Evolutionary conservation across 2,329 filamentous ascomycete genomes (phyloP), one percentile per base, ranked within the genome.

Genomic region (Polytolypa hystricis): DNA sequence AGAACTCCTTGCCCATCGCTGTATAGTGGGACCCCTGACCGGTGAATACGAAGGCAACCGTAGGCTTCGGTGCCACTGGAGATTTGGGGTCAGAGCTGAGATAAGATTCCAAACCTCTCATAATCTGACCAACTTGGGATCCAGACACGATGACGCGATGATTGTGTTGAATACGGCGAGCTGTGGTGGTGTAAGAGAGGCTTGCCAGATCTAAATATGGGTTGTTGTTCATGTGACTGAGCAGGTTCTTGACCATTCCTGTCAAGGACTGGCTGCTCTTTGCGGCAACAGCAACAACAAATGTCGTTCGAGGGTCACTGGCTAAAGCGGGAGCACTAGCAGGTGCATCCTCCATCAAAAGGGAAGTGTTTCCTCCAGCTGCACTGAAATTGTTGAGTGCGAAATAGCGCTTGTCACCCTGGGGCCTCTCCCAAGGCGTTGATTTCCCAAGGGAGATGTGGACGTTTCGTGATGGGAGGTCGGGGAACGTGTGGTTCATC

Each of bases 301-400:
- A 69, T 0, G 60, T 56, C 11, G 50, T 56, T 10, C 77, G 66
- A 4, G 71, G 65, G 14, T 39, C 30, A n/a, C 15, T 16, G 15
- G 10, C 36, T 25, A 17, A 8, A 14, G 11, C 16, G 10, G 16
- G 20, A 9, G 14, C 15, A 30, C 10, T 12, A 9, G 11, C 11
- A 18, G 38, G 32, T n/a, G 32, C 20, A 30, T 39, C 32, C 23
- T 39, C 37, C 5, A 39, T 21, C 8, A 39, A 11, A 23, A 39
- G 20, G 3, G 37, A 27, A 0, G 77, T 77, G 54, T 83, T 83
- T 7, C 79, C 79, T 36, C 79, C 79, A 19, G 78, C 75, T 1
- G 80, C 81, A 43, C 71, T 71, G 49, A 82, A 84, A 54, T 80
- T 82, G 62, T 84, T 84, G n/a, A n/a, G n/a, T n/a, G n/a, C n/a